A percentile compares a stretch with the other conserved stretches of the same genome.
phyloP scores from a whole-genome alignment of 140 eudicot genomes.

The Anethum foeniculum region DNA sequence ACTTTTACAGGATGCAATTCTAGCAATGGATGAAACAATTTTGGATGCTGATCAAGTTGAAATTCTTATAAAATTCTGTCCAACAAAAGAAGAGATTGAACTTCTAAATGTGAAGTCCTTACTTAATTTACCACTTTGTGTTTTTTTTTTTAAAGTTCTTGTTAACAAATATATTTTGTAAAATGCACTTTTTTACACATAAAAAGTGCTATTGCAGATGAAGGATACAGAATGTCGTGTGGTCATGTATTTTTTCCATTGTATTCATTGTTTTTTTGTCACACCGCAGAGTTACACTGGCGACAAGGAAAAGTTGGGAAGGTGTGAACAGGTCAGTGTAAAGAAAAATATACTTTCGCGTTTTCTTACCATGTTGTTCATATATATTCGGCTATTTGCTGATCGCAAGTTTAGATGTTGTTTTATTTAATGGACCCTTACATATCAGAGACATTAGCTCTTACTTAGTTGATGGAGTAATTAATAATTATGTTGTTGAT shows the following conservation, averaged over 20 bases:
- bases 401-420: neutral
- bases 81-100: constrained; percentile 81
- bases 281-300: constrained; percentile 61
- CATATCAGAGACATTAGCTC: neutral
- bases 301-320: constrained; percentile 67
- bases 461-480: neutral
- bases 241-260: neutral
- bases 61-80: constrained; percentile 72
- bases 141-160: neutral
- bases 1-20: constrained; percentile 56
- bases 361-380: neutral
- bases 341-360: neutral
- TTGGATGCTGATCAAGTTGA: constrained; percentile 79
- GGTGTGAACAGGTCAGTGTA: constrained; percentile 71
- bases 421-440: neutral
- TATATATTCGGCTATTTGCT: neutral
- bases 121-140: neutral
- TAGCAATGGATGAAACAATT: constrained; percentile 69
- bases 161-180: neutral
- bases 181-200: neutral
- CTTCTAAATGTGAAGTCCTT: constrained; percentile 54
- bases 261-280: constrained; percentile 21
- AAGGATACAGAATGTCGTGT: neutral
- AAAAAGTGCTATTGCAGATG: neutral
- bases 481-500: neutral